phyloP scores from a whole-genome alignment of 305 asterid genomes.

The Withania somnifera region DNA sequence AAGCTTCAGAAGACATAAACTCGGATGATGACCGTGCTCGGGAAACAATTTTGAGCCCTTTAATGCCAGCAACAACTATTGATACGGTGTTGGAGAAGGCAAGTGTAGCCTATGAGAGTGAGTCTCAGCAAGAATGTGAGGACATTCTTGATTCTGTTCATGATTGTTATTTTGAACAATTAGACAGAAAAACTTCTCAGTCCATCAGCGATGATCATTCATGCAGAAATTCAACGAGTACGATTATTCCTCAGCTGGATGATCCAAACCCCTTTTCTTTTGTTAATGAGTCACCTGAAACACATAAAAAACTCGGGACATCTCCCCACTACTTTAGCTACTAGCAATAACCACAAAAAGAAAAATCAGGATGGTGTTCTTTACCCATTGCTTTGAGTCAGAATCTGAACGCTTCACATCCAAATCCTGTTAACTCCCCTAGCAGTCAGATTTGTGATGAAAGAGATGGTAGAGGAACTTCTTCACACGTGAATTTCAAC shows the following conservation, averaged over 20 bases:
- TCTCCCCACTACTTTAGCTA: slow-evolving; percentile 21
- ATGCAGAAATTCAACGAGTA: slow-evolving; percentile 21
- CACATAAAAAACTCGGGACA: slow-evolving; percentile 25
- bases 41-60: slow-evolving; percentile 73
- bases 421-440: slow-evolving; percentile 12
- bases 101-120: slow-evolving; percentile 64
- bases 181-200: slow-evolving; percentile 19
- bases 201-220: slow-evolving; percentile 21
- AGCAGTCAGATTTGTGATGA: slow-evolving; percentile 10
- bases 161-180: slow-evolving; percentile 37
- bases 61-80: slow-evolving; percentile 58
- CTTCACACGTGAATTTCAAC: slow-evolving; percentile 7
- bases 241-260: slow-evolving; percentile 69
- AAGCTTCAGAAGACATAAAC: slow-evolving; percentile 92
- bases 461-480: slow-evolving; percentile 23
- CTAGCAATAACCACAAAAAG: slow-evolving; percentile 28
- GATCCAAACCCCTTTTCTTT: slow-evolving; percentile 32
- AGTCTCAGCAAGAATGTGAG: slow-evolving; percentile 96
- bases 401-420: slow-evolving; percentile 23
- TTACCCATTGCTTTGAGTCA: slow-evolving; percentile 48
- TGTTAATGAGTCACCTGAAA: slow-evolving; percentile 26
- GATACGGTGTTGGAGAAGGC: slow-evolving; percentile 76
- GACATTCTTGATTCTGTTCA: slow-evolving; percentile 92
- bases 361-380: slow-evolving; percentile 65
- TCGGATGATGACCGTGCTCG: slow-evolving; percentile 94